Conservation (phyloP, 2,329 filamentous ascomycete species). For the Aspergillus sp. region DNA sequence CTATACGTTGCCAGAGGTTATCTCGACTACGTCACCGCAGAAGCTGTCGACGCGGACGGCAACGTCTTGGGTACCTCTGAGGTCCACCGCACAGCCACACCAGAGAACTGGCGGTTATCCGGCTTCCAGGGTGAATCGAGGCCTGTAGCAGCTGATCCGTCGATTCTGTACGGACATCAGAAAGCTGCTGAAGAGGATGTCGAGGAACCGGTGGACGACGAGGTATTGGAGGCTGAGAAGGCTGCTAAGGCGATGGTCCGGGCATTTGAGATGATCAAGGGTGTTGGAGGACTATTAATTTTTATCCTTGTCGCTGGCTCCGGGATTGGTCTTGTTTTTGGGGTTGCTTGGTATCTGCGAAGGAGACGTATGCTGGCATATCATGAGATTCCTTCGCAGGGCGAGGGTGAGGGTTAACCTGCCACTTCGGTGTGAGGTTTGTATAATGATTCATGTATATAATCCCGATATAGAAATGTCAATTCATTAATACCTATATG, state of each 20-base stretch:
- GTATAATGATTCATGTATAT: not conserved
- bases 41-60: conserved; percentile 21
- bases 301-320: conserved; percentile 20
- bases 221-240: conserved; percentile 19
- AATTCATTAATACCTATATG: not conserved
- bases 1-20: conserved; percentile 25
- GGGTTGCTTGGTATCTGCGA: conserved; percentile 14
- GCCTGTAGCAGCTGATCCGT: conserved; percentile 23
- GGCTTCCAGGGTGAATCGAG: conserved; percentile 19
- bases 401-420: conserved; percentile 6
- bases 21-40: conserved; percentile 24
- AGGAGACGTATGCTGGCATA: conserved; percentile 21
- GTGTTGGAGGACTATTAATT: conserved; percentile 23
- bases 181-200: conserved; percentile 11
- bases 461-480: not conserved
- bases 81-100: conserved; percentile 17
- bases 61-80: conserved; percentile 22
- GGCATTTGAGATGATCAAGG: conserved; percentile 26
- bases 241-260: conserved; percentile 22
- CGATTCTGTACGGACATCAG: conserved; percentile 12
- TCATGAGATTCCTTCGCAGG: conserved; percentile 24
- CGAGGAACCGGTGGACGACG: conserved; percentile 1
- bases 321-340: conserved; percentile 17
- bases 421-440: not conserved
- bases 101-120: conserved; percentile 23